Conservation (phyloP, 2,329 filamentous ascomycete genomes). For the Trichoderma sp. region DNA sequence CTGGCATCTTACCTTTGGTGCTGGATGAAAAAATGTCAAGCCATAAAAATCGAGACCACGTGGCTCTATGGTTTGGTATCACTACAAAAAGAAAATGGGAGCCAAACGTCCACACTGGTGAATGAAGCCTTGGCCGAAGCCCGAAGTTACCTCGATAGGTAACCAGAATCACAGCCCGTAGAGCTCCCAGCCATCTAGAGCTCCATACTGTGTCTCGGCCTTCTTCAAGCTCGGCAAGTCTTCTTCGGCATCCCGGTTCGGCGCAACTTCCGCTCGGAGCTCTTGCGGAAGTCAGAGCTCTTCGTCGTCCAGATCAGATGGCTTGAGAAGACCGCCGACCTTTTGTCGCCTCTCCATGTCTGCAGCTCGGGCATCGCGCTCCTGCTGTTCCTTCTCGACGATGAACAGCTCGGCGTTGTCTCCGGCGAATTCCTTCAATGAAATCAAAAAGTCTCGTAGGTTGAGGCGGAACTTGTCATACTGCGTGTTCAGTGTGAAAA, state of each 20-base stretch:
- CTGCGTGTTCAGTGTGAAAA: slow-evolving; percentile 86
- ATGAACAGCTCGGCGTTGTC: slow-evolving; percentile 94
- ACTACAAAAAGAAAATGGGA: slow-evolving; percentile 27
- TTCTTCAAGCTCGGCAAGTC: slow-evolving; percentile 29
- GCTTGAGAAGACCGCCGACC: slow-evolving; percentile 93
- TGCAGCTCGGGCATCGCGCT: slow-evolving; percentile 79
- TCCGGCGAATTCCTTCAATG: slow-evolving; percentile 92
- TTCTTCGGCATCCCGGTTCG: slow-evolving; percentile 34
- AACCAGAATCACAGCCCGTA: slow-evolving; percentile 54
- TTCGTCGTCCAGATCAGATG: slow-evolving; percentile 91
- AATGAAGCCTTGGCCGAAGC: not conserved
- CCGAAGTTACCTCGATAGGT: not conserved
- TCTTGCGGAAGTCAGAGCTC: slow-evolving; percentile 82
- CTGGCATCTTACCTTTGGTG: slow-evolving; percentile 9
- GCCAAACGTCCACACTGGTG: not conserved
- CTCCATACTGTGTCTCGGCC: slow-evolving; percentile 31
- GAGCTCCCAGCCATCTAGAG: slow-evolving; percentile 63
- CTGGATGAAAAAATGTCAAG: slow-evolving; percentile 11
- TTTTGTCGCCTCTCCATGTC: slow-evolving; percentile 93
- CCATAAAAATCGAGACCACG: slow-evolving; percentile 15
- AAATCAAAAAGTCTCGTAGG: slow-evolving; percentile 94
- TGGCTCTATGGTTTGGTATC: slow-evolving; percentile 31
- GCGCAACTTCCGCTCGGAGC: slow-evolving; percentile 61
- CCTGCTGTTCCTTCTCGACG: slow-evolving; percentile 92
- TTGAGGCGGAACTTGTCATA: slow-evolving; percentile 95